These are phyloP conservation scores for Ajuga reptans DNA, from an alignment of 305 asterid genomes.

Conservation along the genomic window DNA sequence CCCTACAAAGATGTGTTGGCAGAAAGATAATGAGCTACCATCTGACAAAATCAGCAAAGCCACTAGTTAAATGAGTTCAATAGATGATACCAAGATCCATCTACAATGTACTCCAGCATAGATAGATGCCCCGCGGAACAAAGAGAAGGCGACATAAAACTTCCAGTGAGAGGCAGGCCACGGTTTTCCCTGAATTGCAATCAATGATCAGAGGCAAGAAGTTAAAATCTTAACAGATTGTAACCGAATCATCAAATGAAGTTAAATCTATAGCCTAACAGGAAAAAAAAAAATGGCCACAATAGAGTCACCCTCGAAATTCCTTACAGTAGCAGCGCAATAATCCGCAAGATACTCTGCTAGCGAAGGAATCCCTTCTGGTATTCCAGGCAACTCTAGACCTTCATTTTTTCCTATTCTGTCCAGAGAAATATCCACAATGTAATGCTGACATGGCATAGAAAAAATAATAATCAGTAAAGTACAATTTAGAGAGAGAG, in stretches of 20 bases:
- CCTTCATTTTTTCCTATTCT: slow-evolving; percentile 44
- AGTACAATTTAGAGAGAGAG: neutral
- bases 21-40: slow-evolving; percentile 8
- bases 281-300: neutral
- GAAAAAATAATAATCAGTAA: slow-evolving; percentile 16
- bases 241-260: neutral
- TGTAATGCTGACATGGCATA: slow-evolving; percentile 52
- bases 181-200: slow-evolving; percentile 59
- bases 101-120: slow-evolving; percentile 78
- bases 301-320: neutral
- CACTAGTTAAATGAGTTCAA: slow-evolving; percentile 8
- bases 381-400: slow-evolving; percentile 49
- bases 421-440: slow-evolving; percentile 51
- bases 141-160: slow-evolving; percentile 79
- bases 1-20: slow-evolving; percentile 48
- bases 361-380: slow-evolving; percentile 79
- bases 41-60: neutral
- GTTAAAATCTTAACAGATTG: neutral
- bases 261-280: neutral
- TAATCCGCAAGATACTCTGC: slow-evolving; percentile 62
- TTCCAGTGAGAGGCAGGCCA: slow-evolving; percentile 90
- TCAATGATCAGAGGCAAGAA: slow-evolving; percentile 21
- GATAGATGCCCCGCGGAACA: slow-evolving; percentile 90
- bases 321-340: slow-evolving; percentile 70
- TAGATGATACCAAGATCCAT: slow-evolving; percentile 64